phyloP scores from a whole-genome alignment of 1,284 basidiomycete genomes.

The Naganishia sp. region DNA sequence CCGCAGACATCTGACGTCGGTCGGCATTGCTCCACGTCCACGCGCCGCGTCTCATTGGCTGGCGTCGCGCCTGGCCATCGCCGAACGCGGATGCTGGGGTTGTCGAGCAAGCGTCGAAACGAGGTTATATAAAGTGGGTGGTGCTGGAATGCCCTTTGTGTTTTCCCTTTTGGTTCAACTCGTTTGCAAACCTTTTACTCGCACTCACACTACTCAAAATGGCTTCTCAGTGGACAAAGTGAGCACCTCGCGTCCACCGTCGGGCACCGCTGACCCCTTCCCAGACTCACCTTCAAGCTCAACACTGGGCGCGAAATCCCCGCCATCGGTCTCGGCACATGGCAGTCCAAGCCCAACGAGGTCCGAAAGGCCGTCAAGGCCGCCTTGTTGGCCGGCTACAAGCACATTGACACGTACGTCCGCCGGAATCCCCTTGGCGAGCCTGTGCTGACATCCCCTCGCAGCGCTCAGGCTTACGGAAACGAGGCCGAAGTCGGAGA shows the following conservation, averaged over 20 bases:
- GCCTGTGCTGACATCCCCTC: slow-evolving; percentile 10
- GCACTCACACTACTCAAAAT: slow-evolving; percentile 8
- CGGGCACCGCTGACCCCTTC: neutral
- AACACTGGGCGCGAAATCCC: slow-evolving; percentile 71
- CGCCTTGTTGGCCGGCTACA: slow-evolving; percentile 36
- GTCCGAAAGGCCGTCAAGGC: slow-evolving; percentile 35
- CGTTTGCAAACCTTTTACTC: neutral
- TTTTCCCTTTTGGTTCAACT: neutral
- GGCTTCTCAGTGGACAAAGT: slow-evolving; percentile 29
- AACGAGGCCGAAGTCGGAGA: slow-evolving; percentile 89
- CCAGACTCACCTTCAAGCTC: slow-evolving; percentile 59
- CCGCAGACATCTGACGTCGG: too few species aligned
- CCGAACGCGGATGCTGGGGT: too few species aligned
- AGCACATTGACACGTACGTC: slow-evolving; percentile 36
- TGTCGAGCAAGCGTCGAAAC: too few species aligned
- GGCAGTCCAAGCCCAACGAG: slow-evolving; percentile 35
- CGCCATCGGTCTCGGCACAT: slow-evolving; percentile 67
- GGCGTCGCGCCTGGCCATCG: too few species aligned
- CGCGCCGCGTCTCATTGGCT: too few species aligned
- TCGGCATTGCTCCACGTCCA: too few species aligned
- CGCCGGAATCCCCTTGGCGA: neutral
- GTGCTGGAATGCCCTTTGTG: neutral
- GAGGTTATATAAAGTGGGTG: slow-evolving; percentile 2
- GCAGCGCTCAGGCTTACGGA: slow-evolving; percentile 52
- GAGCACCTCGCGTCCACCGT: neutral